These are phyloP conservation scores for Didymella sp. DNA, from an alignment of 2,329 filamentous ascomycete species.

Conservation along the genomic window DNA sequence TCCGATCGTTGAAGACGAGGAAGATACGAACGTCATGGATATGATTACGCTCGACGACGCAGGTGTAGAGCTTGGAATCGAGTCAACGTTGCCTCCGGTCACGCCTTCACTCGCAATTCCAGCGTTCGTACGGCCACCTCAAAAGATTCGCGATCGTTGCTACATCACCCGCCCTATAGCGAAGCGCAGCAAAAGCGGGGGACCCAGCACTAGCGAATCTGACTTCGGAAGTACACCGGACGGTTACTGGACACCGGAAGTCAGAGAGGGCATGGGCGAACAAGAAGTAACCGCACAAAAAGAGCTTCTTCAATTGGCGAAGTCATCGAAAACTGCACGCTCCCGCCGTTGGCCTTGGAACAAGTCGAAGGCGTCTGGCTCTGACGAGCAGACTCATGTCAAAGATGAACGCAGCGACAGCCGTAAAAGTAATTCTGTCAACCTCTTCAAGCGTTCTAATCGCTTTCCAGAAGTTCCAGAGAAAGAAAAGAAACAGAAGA, in stretches of 20 bases:
- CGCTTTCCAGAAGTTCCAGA: slow-evolving; percentile 20
- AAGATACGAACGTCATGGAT: background rate
- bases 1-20: slow-evolving; percentile 24
- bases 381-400: slow-evolving; percentile 8
- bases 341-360: slow-evolving; percentile 33
- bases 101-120: slow-evolving; percentile 10
- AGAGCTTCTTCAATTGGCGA: slow-evolving; percentile 28
- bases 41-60: background rate
- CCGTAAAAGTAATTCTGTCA: slow-evolving; percentile 20
- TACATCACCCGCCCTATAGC: slow-evolving; percentile 19
- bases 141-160: slow-evolving; percentile 22
- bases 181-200: slow-evolving; percentile 21
- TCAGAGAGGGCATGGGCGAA: slow-evolving; percentile 13
- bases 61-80: background rate
- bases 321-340: slow-evolving; percentile 18
- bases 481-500: slow-evolving; percentile 10
- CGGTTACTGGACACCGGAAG: slow-evolving; percentile 7
- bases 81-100: background rate
- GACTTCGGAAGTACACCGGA: slow-evolving; percentile 20
- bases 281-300: slow-evolving; percentile 18
- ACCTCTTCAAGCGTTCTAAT: slow-evolving; percentile 30
- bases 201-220: slow-evolving; percentile 24
- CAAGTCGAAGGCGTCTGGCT: slow-evolving; percentile 9
- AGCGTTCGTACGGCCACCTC: slow-evolving; percentile 16
- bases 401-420: background rate